Conservation (phyloP, 768 basidiomycete species). For the Mycena floridula region DNA sequence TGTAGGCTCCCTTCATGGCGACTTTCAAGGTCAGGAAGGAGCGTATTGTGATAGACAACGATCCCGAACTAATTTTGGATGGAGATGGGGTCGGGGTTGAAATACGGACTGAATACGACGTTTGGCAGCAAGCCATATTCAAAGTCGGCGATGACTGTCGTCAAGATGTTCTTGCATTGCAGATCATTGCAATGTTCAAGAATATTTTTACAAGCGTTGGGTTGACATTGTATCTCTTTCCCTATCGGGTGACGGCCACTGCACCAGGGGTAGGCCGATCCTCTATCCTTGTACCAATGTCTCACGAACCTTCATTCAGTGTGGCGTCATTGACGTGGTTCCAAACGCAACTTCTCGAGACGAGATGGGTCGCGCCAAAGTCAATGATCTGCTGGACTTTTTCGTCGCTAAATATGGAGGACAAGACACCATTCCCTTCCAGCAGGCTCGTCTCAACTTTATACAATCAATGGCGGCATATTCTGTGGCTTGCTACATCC, state of each 20-base stretch:
- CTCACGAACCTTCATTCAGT: constrained; percentile 39
- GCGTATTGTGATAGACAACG: constrained; percentile 53
- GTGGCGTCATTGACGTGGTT: constrained; percentile 97
- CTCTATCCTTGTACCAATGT: constrained; percentile 9
- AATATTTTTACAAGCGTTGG: constrained; percentile 91
- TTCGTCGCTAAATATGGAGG: constrained; percentile 92
- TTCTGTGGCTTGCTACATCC: constrained; percentile 94
- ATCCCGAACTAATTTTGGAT: constrained; percentile 71
- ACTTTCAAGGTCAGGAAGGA: constrained; percentile 98
- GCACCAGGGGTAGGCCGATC: constrained; percentile 91
- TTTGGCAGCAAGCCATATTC: constrained; percentile 98
- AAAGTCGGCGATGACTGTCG: constrained; percentile 99
- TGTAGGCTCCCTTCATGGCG: constrained; percentile 99
- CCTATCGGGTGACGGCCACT: constrained; percentile 96
- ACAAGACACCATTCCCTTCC: constrained; percentile 84
- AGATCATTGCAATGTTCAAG: constrained; percentile 99
- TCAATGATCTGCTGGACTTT: constrained; percentile 93
- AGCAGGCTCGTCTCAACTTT: constrained; percentile 89
- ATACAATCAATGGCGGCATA: constrained; percentile 99
- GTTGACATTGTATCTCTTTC: constrained; percentile 85
- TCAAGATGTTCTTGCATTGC: constrained; percentile 95
- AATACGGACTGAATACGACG: constrained; percentile 65
- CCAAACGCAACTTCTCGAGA: constrained; percentile 97
- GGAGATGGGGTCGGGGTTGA: constrained; percentile 52
- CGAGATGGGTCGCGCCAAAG: constrained; percentile 98